Base-by-base conservation (phyloP, 805 yeast genomes). In the Blastobotrys americana region DNA sequence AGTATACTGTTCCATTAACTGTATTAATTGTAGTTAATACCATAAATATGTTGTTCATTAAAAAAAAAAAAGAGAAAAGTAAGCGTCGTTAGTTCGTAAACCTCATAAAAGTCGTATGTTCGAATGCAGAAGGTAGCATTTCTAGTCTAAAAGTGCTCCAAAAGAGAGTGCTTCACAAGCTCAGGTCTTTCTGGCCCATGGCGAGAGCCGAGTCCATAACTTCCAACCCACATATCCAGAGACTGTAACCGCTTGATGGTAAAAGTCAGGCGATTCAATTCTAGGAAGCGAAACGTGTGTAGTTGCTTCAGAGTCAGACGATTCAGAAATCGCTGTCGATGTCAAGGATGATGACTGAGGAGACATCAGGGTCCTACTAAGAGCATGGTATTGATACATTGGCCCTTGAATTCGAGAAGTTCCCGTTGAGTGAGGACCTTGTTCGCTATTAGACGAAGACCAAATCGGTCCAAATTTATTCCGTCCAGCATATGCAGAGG, bases 161-260 rank as follows among this genome's bases (percentile, higher is more conserved):
- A n/a, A n/a, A n/a, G n/a, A n/a, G n/a, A n/a, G n/a, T n/a, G n/a
- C n/a, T n/a, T n/a, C n/a, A n/a, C n/a, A n/a, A 25, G 13, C 31
- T 13, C 13, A 25, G 10, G 31, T 43, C 39, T 43, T 37, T 20
- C 51, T 23, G 4, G 35, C 46, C 55, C 55, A 50, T 13, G 47
- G 36, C 6, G 49, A 49, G 5, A 50, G 42, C 19, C 34, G 39
- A 41, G 37, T 43, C 37, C 49, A 31, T 5, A 52, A 36, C 42
- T 38, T 39, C 55, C 54, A 51, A 3, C 56, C 55, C 42, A 51
- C 35, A 31, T 52, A 52, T 3, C 56, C 55, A 4, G 53, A 46
- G 3, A 49, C 55, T 5, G 48, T 44, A n/a, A 44, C 48, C 13
- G 42, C 50, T 33, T 49, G 53, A 23, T 52, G 55, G 39, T 50